phyloP scores from a whole-genome alignment of 73 alveolate genomes.

The Uronychia binucleata region DNA sequence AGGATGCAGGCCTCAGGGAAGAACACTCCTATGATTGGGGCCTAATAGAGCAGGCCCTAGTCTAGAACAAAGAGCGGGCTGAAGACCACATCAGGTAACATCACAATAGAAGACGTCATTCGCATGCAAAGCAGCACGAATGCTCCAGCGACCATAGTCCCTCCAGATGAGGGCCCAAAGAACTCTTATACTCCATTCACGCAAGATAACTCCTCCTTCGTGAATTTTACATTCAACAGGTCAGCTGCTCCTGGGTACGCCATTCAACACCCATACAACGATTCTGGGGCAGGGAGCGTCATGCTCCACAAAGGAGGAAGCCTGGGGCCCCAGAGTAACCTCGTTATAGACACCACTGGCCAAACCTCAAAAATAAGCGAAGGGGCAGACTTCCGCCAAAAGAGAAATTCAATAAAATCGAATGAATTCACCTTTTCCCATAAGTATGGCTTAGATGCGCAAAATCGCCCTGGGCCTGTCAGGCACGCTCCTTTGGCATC shows the following conservation, averaged over 20 bases:
- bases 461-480: background rate
- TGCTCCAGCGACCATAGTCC: background rate
- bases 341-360: background rate
- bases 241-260: background rate
- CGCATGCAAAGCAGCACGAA: background rate
- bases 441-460: no score
- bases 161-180: background rate
- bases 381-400: background rate
- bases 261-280: background rate
- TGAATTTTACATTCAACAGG: background rate
- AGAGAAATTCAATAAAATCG: background rate
- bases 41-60: background rate
- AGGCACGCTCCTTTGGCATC: background rate
- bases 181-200: slow-evolving; percentile 1
- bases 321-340: background rate
- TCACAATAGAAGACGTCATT: background rate
- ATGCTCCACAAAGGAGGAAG: background rate
- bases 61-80: background rate
- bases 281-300: background rate
- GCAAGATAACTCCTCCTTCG: background rate
- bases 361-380: background rate
- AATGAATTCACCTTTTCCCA: background rate
- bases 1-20: background rate
- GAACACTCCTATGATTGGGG: background rate
- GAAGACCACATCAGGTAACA: background rate